phyloP scores from a whole-genome alignment of 2,329 filamentous ascomycete genomes.

The Colletotrichum australisinense region DNA sequence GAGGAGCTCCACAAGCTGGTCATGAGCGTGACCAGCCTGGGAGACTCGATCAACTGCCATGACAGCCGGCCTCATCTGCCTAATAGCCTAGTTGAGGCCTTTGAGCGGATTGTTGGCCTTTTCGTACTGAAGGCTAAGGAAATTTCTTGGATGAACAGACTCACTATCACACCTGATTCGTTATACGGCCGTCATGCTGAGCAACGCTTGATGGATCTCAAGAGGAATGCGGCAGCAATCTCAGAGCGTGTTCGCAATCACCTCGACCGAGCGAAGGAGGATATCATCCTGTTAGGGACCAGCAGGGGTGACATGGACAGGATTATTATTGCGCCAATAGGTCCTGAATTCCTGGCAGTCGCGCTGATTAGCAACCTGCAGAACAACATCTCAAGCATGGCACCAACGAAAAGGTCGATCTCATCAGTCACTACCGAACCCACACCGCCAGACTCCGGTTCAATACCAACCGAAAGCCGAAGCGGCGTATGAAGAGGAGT shows the following conservation, averaged over 20 bases:
- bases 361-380: conserved; percentile 18
- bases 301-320: conserved; percentile 24
- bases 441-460: conserved; percentile 22
- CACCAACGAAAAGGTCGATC: neutral
- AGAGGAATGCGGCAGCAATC: neutral
- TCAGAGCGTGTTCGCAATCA: neutral
- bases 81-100: conserved; percentile 36
- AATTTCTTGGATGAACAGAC: conserved; percentile 27
- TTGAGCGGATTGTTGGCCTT: conserved; percentile 32
- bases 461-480: conserved; percentile 31
- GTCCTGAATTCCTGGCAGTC: conserved; percentile 31
- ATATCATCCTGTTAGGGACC: conserved; percentile 36
- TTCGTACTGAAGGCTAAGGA: conserved; percentile 28
- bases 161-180: neutral
- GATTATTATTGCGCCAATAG: conserved; percentile 12
- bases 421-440: conserved; percentile 26
- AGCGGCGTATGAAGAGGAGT: conserved; percentile 37
- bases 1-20: conserved; percentile 31
- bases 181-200: neutral
- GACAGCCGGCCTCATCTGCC: conserved; percentile 27
- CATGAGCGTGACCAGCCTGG: neutral
- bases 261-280: conserved; percentile 35
- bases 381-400: conserved; percentile 7
- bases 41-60: neutral
- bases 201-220: neutral